Base-by-base conservation (phyloP, 2,329 filamentous ascomycete species). In the Botryosphaeria agaves region DNA sequence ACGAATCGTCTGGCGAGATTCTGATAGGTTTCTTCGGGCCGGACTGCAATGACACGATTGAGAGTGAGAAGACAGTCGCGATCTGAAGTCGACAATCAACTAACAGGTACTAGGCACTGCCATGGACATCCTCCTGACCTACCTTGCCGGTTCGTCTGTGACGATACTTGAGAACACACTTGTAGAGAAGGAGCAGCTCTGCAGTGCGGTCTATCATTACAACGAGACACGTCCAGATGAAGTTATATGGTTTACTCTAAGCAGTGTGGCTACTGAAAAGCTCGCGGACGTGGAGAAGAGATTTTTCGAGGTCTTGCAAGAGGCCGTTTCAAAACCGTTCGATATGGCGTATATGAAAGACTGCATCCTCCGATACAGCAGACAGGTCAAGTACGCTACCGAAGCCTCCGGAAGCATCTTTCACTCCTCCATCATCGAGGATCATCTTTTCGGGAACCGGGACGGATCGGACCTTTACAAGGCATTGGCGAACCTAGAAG, bases 311-410 rank as follows among this genome's bases (percentile, higher is more conserved):
- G 64, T 98, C 7, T 65, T 98, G 17, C 72, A 75, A 36, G 80
- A 92, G 31, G 80, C 87, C 8, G 76, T 79, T 18, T 68, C 68
- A 0, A 82, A 83, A 38, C 75, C 81, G 2, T 59, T 98, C 3
- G 83, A 98, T 41, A 83, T 95, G 77, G 64, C 66, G 2, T 98
- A 98, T 48, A 69, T 98, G 58, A 69, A 70, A 28, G 85, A 94
- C 41, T 94, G 85, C 49, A 73, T 98, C 29, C 70, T 71, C 41
- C 71, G 85, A 33, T 81, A 89, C 51, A 72, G 73, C 38, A 72
- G 85, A 28, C 80, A 85, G 44, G 69, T 83, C 45, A 85, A 84
- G 48, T 87, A 81, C 41, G 71, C 77, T 26, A 80, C 82, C 0
- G 89, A 98, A 52, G 75, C 72, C 29, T 81, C 77, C 3, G 74